A percentile compares a stretch with the other conserved stretches of the same genome.
Evolutionary conservation across 208 protist species (phyloP).

Genomic region (Blechomonas ayalai): DNA sequence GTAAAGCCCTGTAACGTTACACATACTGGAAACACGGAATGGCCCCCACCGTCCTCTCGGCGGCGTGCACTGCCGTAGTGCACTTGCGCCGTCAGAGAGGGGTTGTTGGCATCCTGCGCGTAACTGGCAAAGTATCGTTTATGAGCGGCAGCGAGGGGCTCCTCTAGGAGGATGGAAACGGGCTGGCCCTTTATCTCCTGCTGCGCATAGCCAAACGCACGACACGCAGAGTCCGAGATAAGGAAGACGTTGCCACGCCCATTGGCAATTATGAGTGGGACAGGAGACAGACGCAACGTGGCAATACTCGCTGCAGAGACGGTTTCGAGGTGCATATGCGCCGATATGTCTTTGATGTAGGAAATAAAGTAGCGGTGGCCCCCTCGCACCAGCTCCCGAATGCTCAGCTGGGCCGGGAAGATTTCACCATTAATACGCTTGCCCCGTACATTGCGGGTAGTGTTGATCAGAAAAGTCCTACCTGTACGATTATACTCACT

Average conservation of each 20-base stretch:
- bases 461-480: constrained; percentile 9
- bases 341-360: constrained; percentile 9
- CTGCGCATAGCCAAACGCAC: neutral
- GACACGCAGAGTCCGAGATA: constrained; percentile 7
- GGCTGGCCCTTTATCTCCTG: constrained; percentile 1
- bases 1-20: constrained; percentile 1
- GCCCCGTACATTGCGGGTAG: constrained; percentile 6
- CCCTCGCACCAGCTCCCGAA: constrained; percentile 6
- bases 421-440: constrained; percentile 10
- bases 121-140: constrained; percentile 12
- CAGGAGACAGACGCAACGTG: constrained; percentile 9
- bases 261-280: constrained; percentile 25
- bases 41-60: constrained; percentile 7
- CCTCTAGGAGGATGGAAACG: constrained; percentile 11
- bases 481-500: constrained; percentile 15
- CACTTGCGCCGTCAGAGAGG: constrained; percentile 6
- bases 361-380: constrained; percentile 5
- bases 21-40: constrained; percentile 1
- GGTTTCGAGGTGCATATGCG: constrained; percentile 2
- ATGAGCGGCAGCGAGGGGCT: constrained; percentile 8
- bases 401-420: constrained; percentile 8
- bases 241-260: constrained; percentile 6
- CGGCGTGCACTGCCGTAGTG: neutral
- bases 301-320: constrained; percentile 5
- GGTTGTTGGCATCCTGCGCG: constrained; percentile 13